Percentiles rank a stretch among this genome's conserved stretches.
These are phyloP conservation scores for Neonectria faginata DNA, from an alignment of 2,329 filamentous ascomycete genomes.

Conservation along the genomic window DNA sequence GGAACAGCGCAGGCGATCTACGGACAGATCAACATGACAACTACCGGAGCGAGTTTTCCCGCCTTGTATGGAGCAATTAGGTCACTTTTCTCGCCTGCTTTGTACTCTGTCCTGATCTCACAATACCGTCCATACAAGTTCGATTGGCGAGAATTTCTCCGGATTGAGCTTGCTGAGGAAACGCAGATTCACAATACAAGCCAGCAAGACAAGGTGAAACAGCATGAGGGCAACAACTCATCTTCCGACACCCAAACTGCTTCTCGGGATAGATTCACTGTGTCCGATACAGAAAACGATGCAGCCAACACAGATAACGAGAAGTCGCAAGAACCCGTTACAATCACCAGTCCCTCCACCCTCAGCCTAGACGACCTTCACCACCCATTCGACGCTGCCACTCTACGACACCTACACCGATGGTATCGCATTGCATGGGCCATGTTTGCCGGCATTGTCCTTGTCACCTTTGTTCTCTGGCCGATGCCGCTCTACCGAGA, in stretches of 20 bases:
- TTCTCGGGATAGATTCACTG: background rate
- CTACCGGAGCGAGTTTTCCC: background rate
- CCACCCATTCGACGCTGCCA: slow-evolving; percentile 14
- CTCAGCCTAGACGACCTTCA: slow-evolving; percentile 12
- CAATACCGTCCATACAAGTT: background rate
- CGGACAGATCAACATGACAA: background rate
- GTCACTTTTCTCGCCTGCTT: slow-evolving; percentile 1
- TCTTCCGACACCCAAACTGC: background rate
- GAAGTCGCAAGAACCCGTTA: background rate
- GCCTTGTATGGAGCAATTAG: background rate
- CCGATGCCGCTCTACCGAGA: slow-evolving; percentile 22
- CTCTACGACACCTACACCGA: background rate
- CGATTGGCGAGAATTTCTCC: slow-evolving; percentile 1
- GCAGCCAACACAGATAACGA: background rate
- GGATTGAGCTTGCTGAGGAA: background rate
- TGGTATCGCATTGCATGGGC: slow-evolving; percentile 21
- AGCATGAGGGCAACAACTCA: background rate
- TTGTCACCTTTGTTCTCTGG: slow-evolving; percentile 22
- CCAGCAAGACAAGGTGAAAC: background rate
- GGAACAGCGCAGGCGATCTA: background rate
- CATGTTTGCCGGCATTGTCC: slow-evolving; percentile 14
- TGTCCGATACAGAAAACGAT: background rate
- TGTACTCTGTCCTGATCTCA: background rate
- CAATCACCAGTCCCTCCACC: background rate
- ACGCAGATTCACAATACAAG: background rate